These are phyloP conservation scores for Amorphotheca resinae DNA, from an alignment of 495 filamentous ascomycete genomes.

Conservation along the genomic window DNA sequence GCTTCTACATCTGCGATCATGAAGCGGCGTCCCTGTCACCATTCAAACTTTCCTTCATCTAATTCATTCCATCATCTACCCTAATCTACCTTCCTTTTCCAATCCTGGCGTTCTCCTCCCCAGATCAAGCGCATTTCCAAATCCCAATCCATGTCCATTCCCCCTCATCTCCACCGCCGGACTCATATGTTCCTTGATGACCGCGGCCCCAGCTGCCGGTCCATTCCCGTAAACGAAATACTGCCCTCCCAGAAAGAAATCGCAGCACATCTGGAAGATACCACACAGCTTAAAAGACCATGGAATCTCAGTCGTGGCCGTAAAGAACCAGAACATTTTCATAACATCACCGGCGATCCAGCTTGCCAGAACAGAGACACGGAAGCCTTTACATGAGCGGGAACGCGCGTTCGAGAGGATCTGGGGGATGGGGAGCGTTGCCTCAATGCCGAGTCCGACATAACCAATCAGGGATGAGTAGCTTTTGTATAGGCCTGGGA, in stretches of 20 bases:
- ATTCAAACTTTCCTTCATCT: no score
- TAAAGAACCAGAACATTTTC: slow-evolving; percentile 94
- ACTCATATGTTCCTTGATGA: slow-evolving; percentile 12
- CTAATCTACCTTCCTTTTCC: slow-evolving; percentile 19
- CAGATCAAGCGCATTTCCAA: neutral
- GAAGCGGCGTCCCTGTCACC: no score
- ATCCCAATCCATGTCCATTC: neutral
- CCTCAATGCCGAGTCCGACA: slow-evolving; percentile 79
- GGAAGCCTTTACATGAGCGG: slow-evolving; percentile 79
- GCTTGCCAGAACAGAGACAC: slow-evolving; percentile 68
- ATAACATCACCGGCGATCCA: slow-evolving; percentile 89
- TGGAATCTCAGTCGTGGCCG: slow-evolving; percentile 58
- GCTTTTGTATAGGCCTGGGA: slow-evolving; percentile 40
- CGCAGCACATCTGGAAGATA: slow-evolving; percentile 81
- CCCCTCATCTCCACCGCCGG: slow-evolving; percentile 9
- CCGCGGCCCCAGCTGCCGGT: neutral
- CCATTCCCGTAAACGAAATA: slow-evolving; percentile 71
- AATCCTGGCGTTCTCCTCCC: slow-evolving; percentile 9
- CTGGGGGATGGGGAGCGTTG: slow-evolving; percentile 80
- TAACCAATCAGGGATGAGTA: slow-evolving; percentile 69
- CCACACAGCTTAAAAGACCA: slow-evolving; percentile 86
- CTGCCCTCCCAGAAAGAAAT: slow-evolving; percentile 71
- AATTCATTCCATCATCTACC: no score
- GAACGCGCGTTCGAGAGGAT: slow-evolving; percentile 67
- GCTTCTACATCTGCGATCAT: no score